phyloP scores from a whole-genome alignment of 2,329 filamentous ascomycete genomes.

The Diaporthe helianthi region DNA sequence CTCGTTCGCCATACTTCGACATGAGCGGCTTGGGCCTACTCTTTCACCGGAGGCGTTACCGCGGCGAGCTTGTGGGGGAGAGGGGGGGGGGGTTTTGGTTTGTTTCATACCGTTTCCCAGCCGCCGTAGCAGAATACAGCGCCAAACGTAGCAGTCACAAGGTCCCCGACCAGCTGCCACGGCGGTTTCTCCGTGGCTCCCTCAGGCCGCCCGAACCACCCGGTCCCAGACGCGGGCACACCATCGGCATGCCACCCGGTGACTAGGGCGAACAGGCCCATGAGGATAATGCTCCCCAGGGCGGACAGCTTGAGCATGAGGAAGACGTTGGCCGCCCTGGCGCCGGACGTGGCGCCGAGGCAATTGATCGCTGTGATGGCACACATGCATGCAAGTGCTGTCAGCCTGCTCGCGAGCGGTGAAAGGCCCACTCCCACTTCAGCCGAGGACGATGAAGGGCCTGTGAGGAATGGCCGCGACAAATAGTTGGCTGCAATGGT shows the following conservation, averaged over 20 bases:
- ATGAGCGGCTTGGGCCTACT: background rate
- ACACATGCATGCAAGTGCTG: slow-evolving; percentile 47
- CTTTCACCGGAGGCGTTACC: background rate
- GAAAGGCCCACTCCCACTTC: slow-evolving; percentile 12
- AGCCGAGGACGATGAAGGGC: slow-evolving; percentile 25
- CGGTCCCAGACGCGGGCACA: slow-evolving; percentile 44
- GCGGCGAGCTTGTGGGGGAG: background rate
- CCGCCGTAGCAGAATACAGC: slow-evolving; percentile 52
- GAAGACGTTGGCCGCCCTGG: slow-evolving; percentile 50
- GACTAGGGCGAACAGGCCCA: slow-evolving; percentile 38
- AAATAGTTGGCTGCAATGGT: slow-evolving; percentile 53
- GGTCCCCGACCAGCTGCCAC: slow-evolving; percentile 49
- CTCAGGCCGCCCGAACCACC: slow-evolving; percentile 40
- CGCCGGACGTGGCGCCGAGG: slow-evolving; percentile 49
- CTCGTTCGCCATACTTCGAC: background rate
- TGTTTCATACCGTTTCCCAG: slow-evolving; percentile 51
- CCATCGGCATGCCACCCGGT: slow-evolving; percentile 46
- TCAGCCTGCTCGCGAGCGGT: slow-evolving; percentile 44
- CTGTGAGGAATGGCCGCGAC: slow-evolving; percentile 43
- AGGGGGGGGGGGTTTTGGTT: no score
- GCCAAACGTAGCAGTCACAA: slow-evolving; percentile 51
- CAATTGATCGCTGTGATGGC: slow-evolving; percentile 51
- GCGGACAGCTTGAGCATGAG: slow-evolving; percentile 44
- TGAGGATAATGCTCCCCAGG: slow-evolving; percentile 38
- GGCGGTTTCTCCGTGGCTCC: slow-evolving; percentile 34